Percentiles rank a stretch among this genome's conserved stretches.
Conservation (phyloP, 768 basidiomycete species). For the Cystofilobasidium macerans region DNA sequence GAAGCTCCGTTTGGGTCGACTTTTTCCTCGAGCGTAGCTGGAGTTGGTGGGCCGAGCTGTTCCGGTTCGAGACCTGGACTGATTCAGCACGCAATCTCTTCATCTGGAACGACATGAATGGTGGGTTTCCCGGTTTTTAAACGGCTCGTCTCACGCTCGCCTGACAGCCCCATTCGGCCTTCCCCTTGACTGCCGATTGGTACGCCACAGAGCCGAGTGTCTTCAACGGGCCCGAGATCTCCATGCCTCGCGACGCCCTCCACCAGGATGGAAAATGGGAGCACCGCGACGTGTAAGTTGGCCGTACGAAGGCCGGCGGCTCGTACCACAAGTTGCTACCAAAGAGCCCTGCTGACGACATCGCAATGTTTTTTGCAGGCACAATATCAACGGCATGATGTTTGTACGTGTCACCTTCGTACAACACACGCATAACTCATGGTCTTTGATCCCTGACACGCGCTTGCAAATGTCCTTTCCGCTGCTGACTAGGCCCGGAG, state of each 20-base stretch:
- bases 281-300: conserved; percentile 66
- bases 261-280: conserved; percentile 88
- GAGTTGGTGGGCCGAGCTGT: conserved; percentile 82
- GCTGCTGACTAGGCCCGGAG: conserved; percentile 63
- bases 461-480: background rate
- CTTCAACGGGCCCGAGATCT: conserved; percentile 98
- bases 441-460: too few species aligned
- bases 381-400: conserved; percentile 96
- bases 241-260: conserved; percentile 60
- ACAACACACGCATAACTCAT: too few species aligned
- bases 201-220: conserved; percentile 61
- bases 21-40: conserved; percentile 85
- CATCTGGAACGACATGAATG: conserved; percentile 99
- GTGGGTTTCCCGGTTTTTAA: background rate
- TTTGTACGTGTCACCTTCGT: conserved; percentile 37
- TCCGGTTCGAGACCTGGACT: conserved; percentile 50
- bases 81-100: conserved; percentile 64
- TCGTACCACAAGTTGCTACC: too few species aligned
- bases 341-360: too few species aligned
- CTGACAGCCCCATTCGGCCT: background rate
- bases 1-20: conserved; percentile 91
- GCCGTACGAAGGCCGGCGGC: too few species aligned
- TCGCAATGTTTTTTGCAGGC: conserved; percentile 33
- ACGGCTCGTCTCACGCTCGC: background rate
- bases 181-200: background rate